Base-by-base conservation (phyloP, 2,329 filamentous ascomycete genomes). In the Neofusicoccum kwambonambiense region DNA sequence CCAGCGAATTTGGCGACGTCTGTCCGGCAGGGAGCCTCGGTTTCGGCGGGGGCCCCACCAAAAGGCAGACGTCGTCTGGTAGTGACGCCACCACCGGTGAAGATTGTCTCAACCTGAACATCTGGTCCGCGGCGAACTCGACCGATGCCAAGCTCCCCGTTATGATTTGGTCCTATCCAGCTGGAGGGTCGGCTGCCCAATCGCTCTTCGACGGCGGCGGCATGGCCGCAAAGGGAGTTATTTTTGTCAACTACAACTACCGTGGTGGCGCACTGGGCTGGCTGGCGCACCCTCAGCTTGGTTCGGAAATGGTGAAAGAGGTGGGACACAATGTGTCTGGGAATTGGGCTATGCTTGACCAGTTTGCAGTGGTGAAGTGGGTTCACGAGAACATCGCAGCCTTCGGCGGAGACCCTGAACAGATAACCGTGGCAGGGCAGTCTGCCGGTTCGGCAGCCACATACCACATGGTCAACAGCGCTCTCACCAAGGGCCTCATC, bases 241-340 rank as follows among this genome's bases (percentile, higher is more conserved):
- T 96, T 51, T 91, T 89, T 62, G 90, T 94, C 0, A 85, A 88
- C 0, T 87, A 93, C 72, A 94, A 93, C 78, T 93, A 95, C 77
- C 88, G 90, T 1, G 80, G 91, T 0, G 89, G 85, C 6, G 89
- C 87, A 0, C 93, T 92, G 67, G 91, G 90, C 0, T 93, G 93
- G 72, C 75, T 91, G 34, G 82, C 84, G 1, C 86, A 81, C n/a
- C 74, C 74, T 8, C 68, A 85, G 62, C 81, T 85, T 22, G 78
- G 79, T n/a, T 80, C 79, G 19, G 82, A 83, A 65, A 86, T 85
- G 0, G 85, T 80, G 15, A 73, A 74, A 7, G 68, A 85, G 63
- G 81, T 85, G 19, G 78, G 79, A n/a, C 80, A 79, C 31, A 82
- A 83, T 65, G 87, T 85, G 0, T 69, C 85, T 39, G 77, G 89